Evolutionary conservation across 176 grass and related monocot species (phyloP), one percentile per base, ranked within the genome.

Genomic region (Alopecurus myosuroides): DNA sequence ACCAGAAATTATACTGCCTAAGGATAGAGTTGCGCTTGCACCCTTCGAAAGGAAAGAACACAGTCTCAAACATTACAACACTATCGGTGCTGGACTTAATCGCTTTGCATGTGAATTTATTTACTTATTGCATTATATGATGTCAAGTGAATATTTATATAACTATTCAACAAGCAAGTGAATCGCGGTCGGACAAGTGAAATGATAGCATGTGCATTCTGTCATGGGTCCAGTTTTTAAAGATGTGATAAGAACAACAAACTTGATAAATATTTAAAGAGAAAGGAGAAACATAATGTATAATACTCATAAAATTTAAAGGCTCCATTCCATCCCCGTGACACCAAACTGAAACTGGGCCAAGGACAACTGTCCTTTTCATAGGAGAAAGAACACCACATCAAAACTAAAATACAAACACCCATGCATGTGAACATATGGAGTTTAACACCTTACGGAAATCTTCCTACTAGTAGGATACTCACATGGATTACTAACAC

Each of bases 401-500:
- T 52, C 42, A 17, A 69, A 69, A 45, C 23, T 76, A 44, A 67
- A 81, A 58, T n/a, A 89, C 1, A 80, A 74, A 75, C 15, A 10
- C 19, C 55, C 26, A 79, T 76, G 49, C 60, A 89, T 89, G 77
- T 76, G 74, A 9, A 4, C 60, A 85, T 31, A 89, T 77, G 60
- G 25, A 70, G 46, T 76, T 68, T 49, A 50, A 51, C 17, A 68
- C 55, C 60, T 63, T 19, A 36, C 71, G 22, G 28, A 40, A 84
- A 60, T 81, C 10, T 78, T 70, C n/a, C 30, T 83, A 40, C n/a
- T 34, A 92, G 51, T 19, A 36, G 78, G 41, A 82, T 53, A 98
- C 96, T 98, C 90, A 98, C 96, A 92, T 98, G 96, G 89, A 98
- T 98, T 72, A 98, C 96, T 87, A 98, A 84, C 28, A 98, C 91